Conservation (phyloP, 1,284 basidiomycete species). For the Amylostereum areolatum region DNA sequence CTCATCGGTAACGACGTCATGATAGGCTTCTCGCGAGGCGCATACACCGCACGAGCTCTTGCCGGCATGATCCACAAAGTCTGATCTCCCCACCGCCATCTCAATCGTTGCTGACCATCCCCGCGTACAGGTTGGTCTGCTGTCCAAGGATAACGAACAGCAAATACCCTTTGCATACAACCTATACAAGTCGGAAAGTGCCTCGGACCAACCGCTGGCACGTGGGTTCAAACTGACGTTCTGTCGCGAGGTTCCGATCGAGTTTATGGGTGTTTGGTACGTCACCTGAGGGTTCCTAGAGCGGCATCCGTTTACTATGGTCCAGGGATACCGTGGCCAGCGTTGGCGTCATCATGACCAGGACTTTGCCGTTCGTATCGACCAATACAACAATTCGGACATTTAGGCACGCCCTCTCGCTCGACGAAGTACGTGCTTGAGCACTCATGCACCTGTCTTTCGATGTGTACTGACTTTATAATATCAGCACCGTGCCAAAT, state of each 20-base stretch:
- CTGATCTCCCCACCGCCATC: not conserved
- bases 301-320: not conserved
- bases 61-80: conserved; percentile 54
- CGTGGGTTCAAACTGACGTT: conserved; percentile 64
- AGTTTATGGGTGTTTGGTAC: conserved; percentile 65
- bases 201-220: conserved; percentile 29
- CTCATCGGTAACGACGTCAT: too few species aligned
- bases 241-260: conserved; percentile 49
- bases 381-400: conserved; percentile 51
- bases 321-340: conserved; percentile 63
- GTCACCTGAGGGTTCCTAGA: conserved; percentile 11
- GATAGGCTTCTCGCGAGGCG: conserved; percentile 67
- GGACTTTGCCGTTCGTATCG: conserved; percentile 54
- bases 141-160: conserved; percentile 51
- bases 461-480: conserved; percentile 15
- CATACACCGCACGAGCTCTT: conserved; percentile 71
- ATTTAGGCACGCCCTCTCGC: conserved; percentile 59
- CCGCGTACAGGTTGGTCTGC: conserved; percentile 43
- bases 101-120: not conserved
- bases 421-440: conserved; percentile 46
- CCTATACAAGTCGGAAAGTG: conserved; percentile 46
- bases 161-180: conserved; percentile 65
- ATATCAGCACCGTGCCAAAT: conserved; percentile 41
- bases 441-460: not conserved
- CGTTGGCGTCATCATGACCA: conserved; percentile 51